Conservation (phyloP, 768 basidiomycete species). For the Mycena vitilis region DNA sequence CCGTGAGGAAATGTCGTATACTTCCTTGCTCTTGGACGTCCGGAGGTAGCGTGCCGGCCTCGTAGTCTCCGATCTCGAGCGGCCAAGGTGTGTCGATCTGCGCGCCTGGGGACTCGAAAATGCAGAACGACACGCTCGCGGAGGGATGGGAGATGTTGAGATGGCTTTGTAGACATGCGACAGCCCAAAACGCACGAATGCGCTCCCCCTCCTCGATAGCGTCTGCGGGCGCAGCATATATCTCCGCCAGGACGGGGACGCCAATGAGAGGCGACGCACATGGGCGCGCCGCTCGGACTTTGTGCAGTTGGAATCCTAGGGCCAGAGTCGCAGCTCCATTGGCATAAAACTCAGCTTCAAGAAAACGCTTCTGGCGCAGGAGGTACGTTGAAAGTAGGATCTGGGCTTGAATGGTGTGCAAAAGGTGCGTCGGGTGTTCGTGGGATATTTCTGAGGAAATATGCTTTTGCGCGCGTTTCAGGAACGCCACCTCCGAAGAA, state of each 20-base stretch:
- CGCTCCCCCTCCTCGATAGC: conserved; percentile 36
- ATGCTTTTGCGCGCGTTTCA: conserved; percentile 21
- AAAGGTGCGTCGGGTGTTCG: not conserved
- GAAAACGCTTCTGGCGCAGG: conserved; percentile 13
- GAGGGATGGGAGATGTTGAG: conserved; percentile 19
- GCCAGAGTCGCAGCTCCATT: conserved; percentile 30
- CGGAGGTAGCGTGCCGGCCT: not conserved
- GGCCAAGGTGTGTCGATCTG: conserved; percentile 41
- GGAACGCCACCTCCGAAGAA: conserved; percentile 19
- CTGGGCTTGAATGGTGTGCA: conserved; percentile 33
- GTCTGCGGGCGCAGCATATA: conserved; percentile 21
- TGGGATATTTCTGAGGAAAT: conserved; percentile 22
- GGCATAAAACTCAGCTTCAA: conserved; percentile 28
- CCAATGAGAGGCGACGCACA: not conserved
- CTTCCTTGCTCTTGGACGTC: conserved; percentile 6
- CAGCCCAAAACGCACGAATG: conserved; percentile 36
- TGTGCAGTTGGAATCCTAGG: conserved; percentile 20
- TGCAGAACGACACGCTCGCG: conserved; percentile 26
- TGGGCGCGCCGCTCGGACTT: conserved; percentile 19
- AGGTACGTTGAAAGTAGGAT: conserved; percentile 31
- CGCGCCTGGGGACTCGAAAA: conserved; percentile 22
- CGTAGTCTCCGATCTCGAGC: conserved; percentile 22
- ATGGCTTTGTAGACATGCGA: conserved; percentile 23
- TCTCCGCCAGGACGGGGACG: not conserved
- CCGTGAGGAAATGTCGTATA: conserved; percentile 22